phyloP scores from a whole-genome alignment of 768 basidiomycete genomes.

The Trametes cubensis region DNA sequence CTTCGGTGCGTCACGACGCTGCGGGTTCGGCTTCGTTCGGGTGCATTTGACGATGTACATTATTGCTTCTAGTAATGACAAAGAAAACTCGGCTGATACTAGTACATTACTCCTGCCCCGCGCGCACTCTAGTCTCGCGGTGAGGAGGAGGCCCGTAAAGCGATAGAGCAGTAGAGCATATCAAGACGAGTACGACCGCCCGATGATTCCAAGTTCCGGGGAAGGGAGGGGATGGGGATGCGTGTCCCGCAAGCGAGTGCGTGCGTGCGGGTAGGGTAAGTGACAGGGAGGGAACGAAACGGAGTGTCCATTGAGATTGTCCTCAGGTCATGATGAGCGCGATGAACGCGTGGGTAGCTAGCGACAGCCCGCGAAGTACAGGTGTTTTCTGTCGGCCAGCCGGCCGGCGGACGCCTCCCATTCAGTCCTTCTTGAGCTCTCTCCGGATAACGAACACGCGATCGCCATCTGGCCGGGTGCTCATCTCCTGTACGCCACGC shows the following conservation, averaged over 20 bases:
- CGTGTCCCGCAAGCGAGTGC: conserved; percentile 1
- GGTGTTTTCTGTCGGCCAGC: not conserved
- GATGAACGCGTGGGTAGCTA: conserved; percentile 8
- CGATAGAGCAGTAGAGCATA: conserved; percentile 5
- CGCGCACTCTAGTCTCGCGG: conserved; percentile 18
- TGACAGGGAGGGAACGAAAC: not conserved
- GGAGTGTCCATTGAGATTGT: conserved; percentile 22
- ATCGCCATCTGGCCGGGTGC: conserved; percentile 63
- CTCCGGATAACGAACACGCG: conserved; percentile 74
- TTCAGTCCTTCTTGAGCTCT: conserved; percentile 82
- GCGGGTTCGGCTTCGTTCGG: conserved; percentile 4
- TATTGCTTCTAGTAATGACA: conserved; percentile 18
- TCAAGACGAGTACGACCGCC: not conserved
- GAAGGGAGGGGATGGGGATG: not conserved
- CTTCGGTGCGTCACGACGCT: conserved; percentile 12
- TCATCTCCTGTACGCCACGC: conserved; percentile 64
- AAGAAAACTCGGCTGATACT: conserved; percentile 16
- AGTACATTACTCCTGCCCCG: conserved; percentile 24
- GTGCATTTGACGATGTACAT: conserved; percentile 13
- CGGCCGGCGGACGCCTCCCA: not conserved
- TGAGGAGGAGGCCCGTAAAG: conserved; percentile 15
- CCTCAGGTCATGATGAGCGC: conserved; percentile 8
- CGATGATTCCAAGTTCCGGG: conserved; percentile 3
- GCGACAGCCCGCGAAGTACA: conserved; percentile 5
- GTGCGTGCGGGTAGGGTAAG: conserved; percentile 5